Base-by-base conservation (phyloP, 805 yeast species). In the Myxozyma vanderwaltii region DNA sequence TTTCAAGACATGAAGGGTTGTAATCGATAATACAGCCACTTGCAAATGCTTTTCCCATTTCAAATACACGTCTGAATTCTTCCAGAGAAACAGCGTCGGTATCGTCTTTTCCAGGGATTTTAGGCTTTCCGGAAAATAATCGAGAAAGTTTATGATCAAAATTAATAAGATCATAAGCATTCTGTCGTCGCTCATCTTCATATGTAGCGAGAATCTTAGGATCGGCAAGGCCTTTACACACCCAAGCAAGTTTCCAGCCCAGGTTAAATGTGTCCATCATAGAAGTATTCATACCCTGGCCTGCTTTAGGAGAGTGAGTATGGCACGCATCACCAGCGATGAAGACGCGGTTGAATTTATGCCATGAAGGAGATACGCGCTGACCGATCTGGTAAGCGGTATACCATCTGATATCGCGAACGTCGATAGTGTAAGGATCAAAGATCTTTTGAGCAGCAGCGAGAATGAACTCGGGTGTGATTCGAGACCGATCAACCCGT, bases 251-350 rank as follows among this genome's bases (percentile, higher is more conserved):
- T 58, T 73, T 73, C 75, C 75, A 73, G 13, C 71, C 74, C 26
- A 72, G 64, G 51, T 71, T 71, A 54, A 50, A 72, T 19, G 73
- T 71, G 58, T 71, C 74, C 66, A 58, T 58, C 64, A 69, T 63
- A 5, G 71, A 67, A 27, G 70, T 73, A 46, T 72, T 72, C 75
- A 71, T 70, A 26, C 75, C 75, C 53, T 72, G 75, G 13, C 72
- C 75, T 46, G 75, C 75, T 58, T 72, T 70, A 12, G 75, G 75
- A 13, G 74, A 70, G 55, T 56, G 60, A 8, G 56, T 51, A 38
- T 58, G 63, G 50, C 64, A 47, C 17, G 63, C 75, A 56, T 72
- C 75, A 1, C 75, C 75, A 36, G 67, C 62, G 38, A 72, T 70
- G 57, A 72, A 72, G n/a, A 72, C 69, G n/a, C 74, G 59, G 54